Evolutionary conservation across 2,329 filamentous ascomycete genomes (phyloP).

Genomic region (Cordyceps cateniannulata): DNA sequence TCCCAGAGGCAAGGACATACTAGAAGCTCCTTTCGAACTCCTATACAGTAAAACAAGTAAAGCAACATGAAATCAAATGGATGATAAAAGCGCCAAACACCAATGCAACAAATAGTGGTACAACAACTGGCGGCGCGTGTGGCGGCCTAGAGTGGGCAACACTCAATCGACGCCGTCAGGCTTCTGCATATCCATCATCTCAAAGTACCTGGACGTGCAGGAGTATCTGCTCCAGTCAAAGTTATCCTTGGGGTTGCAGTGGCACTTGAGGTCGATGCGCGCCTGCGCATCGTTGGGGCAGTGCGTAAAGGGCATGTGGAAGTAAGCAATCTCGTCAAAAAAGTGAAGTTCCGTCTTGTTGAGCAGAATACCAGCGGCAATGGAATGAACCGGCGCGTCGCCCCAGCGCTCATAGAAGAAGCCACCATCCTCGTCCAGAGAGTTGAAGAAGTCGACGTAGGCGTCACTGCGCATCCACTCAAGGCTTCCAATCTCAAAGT

Average conservation of each 20-base stretch:
- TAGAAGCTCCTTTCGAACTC: background rate
- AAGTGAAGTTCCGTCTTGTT: conserved; percentile 95
- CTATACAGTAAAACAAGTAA: background rate
- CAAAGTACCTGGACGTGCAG: conserved; percentile 82
- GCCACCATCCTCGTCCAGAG: conserved; percentile 87
- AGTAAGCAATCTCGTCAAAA: conserved; percentile 98
- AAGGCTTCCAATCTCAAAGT: conserved; percentile 94
- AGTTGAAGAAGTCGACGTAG: conserved; percentile 86
- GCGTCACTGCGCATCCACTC: conserved; percentile 86
- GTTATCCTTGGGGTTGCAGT: conserved; percentile 93
- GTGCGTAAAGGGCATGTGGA: conserved; percentile 95
- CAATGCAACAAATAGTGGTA: background rate
- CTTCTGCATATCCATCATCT: conserved; percentile 73
- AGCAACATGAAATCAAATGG: background rate
- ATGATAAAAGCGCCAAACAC: background rate
- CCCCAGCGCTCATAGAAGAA: conserved; percentile 99
- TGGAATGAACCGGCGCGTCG: conserved; percentile 97
- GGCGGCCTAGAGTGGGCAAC: conserved; percentile 40
- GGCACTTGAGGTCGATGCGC: conserved; percentile 78
- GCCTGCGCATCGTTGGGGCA: conserved; percentile 87
- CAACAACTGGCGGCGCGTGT: background rate
- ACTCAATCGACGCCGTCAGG: conserved; percentile 71
- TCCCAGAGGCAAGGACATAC: background rate
- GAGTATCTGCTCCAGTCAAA: conserved; percentile 99
- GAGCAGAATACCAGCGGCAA: conserved; percentile 79